A percentile compares a stretch with the other conserved stretches of the same genome.
Evolutionary conservation across 805 yeast genomes (phyloP).

Genomic region (Tetrapisispora namnaoensis): DNA sequence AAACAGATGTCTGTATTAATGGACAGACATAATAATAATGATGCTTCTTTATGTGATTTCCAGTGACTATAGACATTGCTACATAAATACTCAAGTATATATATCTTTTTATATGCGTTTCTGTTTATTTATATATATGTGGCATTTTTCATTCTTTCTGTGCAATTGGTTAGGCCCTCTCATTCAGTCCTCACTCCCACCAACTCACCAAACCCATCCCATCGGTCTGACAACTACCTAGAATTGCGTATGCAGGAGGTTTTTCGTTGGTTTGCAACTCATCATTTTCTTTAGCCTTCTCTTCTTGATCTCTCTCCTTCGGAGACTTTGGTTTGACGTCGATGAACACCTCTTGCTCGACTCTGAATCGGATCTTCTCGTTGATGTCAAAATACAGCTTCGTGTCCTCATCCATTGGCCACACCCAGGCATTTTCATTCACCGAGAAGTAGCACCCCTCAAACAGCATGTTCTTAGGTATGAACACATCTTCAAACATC

Average conservation of each 20-base stretch:
- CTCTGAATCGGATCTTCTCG: slow-evolving; percentile 84
- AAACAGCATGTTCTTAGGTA: slow-evolving; percentile 74
- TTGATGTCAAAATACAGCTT: slow-evolving; percentile 78
- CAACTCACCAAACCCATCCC: slow-evolving; percentile 95
- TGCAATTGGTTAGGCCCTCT: not conserved
- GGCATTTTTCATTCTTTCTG: not conserved
- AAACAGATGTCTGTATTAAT: not conserved
- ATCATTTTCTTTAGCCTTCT: slow-evolving; percentile 21
- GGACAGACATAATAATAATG: not conserved
- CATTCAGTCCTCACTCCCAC: slow-evolving; percentile 66
- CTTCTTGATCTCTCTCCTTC: slow-evolving; percentile 36
- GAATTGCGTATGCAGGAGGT: slow-evolving; percentile 71
- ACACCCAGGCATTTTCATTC: slow-evolving; percentile 90
- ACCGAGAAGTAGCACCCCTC: slow-evolving; percentile 60
- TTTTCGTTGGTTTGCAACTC: slow-evolving; percentile 26
- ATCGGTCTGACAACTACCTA: slow-evolving; percentile 88
- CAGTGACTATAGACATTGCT: not conserved
- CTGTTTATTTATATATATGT: not conserved
- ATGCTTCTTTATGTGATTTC: not conserved
- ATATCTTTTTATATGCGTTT: not conserved
- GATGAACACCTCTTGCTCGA: slow-evolving; percentile 80
- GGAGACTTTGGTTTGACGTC: slow-evolving; percentile 76
- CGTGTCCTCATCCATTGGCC: slow-evolving; percentile 67
- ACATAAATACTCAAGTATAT: not conserved
- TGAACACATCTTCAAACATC: slow-evolving; percentile 84